A percentile compares a stretch with the other conserved stretches of the same genome.
Evolutionary conservation across 2,329 filamentous ascomycete genomes (phyloP).

Genomic region (Dactylellina leptospora): DNA sequence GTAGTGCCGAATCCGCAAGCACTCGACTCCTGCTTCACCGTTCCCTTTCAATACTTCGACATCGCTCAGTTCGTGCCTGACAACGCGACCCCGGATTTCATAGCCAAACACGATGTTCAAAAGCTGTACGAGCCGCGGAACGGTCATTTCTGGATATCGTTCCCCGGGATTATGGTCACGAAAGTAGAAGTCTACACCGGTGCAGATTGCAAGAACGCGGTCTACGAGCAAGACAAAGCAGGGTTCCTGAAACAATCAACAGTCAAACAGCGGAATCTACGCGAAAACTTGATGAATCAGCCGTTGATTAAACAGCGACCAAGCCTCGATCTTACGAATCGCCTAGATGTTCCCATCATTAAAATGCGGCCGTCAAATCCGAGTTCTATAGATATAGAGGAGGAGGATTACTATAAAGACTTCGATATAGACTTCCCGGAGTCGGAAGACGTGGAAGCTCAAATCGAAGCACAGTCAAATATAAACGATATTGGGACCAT

Average conservation of each 20-base stretch:
- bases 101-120: slow-evolving; percentile 8
- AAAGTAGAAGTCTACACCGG: slow-evolving; percentile 44
- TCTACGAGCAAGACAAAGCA: slow-evolving; percentile 28
- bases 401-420: slow-evolving; percentile 20
- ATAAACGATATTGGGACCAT: background rate
- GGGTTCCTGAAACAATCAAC: slow-evolving; percentile 11
- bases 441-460: slow-evolving; percentile 5
- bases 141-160: slow-evolving; percentile 18
- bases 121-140: slow-evolving; percentile 21
- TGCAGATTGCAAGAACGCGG: slow-evolving; percentile 30
- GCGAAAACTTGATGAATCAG: background rate
- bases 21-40: slow-evolving; percentile 17
- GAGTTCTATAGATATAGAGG: slow-evolving; percentile 6
- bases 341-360: background rate
- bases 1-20: slow-evolving; percentile 3
- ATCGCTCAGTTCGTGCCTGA: slow-evolving; percentile 41
- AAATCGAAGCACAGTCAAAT: slow-evolving; percentile 7
- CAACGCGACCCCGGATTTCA: slow-evolving; percentile 6
- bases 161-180: slow-evolving; percentile 10
- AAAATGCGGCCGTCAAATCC: slow-evolving; percentile 10
- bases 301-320: slow-evolving; percentile 3
- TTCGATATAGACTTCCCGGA: slow-evolving; percentile 24
- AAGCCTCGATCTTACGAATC: background rate
- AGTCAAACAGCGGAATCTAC: background rate
- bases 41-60: slow-evolving; percentile 39